Evolutionary conservation across 1,284 basidiomycete species (phyloP).

Genomic region (Ganoderma lingzhi): DNA sequence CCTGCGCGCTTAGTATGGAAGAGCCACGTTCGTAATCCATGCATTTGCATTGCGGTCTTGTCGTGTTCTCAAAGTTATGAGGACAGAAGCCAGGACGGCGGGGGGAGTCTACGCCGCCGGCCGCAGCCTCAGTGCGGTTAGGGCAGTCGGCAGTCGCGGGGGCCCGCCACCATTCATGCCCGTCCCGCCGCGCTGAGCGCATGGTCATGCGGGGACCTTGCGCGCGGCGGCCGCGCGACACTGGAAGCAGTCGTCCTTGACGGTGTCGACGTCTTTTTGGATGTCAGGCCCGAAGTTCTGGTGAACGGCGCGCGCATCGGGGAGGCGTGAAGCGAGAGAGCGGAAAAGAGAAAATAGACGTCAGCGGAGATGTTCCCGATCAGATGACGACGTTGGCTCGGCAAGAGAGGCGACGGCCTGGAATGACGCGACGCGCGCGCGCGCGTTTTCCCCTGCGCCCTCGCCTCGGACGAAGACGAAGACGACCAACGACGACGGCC

Average conservation of each 20-base stretch:
- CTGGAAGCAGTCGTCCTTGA: conserved; percentile 49
- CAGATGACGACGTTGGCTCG: background rate
- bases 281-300: conserved; percentile 51
- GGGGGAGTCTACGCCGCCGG: background rate
- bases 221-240: conserved; percentile 47
- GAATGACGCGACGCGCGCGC: background rate
- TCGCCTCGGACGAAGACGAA: conserved; percentile 1
- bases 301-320: background rate
- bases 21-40: background rate
- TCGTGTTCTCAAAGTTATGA: background rate
- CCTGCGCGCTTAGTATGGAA: conserved; percentile 18
- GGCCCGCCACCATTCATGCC: background rate
- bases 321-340: background rate
- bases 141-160: conserved; percentile 5
- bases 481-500: background rate
- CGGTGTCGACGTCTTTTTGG: conserved; percentile 48
- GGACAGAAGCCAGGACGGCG: background rate
- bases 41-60: background rate
- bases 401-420: conserved; percentile 1
- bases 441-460: background rate
- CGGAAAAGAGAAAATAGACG: background rate
- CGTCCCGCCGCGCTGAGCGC: background rate
- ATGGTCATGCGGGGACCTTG: conserved; percentile 37
- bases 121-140: background rate
- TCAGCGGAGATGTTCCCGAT: conserved; percentile 10